A percentile compares a stretch with the other conserved stretches of the same genome.
Conservation (phyloP, 2,329 filamentous ascomycete genomes). For the Colletotrichum noveboracense region DNA sequence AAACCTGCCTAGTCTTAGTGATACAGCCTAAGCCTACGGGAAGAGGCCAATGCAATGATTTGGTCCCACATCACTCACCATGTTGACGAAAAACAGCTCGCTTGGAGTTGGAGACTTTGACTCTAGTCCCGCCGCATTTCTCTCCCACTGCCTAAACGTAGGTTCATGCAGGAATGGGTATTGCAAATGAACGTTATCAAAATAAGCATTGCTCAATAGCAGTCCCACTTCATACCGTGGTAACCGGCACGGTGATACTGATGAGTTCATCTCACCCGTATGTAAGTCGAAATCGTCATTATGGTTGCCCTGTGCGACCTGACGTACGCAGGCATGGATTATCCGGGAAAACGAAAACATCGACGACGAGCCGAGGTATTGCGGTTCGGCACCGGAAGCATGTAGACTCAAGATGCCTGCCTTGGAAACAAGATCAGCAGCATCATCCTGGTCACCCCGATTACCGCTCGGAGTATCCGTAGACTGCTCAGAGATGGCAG, state of each 20-base stretch:
- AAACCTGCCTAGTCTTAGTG: slow-evolving; percentile 8
- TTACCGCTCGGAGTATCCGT: not conserved
- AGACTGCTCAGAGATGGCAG: not conserved
- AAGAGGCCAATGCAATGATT: not conserved
- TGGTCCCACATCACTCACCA: not conserved
- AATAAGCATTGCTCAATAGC: slow-evolving; percentile 34
- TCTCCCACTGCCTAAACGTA: slow-evolving; percentile 35
- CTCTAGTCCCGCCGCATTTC: slow-evolving; percentile 16
- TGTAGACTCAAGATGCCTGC: not conserved
- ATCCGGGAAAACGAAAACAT: slow-evolving; percentile 31
- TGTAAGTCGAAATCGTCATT: not conserved
- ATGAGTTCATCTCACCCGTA: not conserved
- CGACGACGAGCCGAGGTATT: slow-evolving; percentile 32
- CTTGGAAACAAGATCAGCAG: not conserved
- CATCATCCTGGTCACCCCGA: not conserved
- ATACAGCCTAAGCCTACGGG: not conserved
- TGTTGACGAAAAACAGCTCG: slow-evolving; percentile 24
- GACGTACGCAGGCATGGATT: not conserved
- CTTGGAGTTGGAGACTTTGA: not conserved
- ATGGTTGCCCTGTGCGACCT: not conserved
- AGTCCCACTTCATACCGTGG: not conserved
- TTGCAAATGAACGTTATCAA: slow-evolving; percentile 40
- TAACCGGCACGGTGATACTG: not conserved
- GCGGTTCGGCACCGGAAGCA: slow-evolving; percentile 24
- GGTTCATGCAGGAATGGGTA: slow-evolving; percentile 41